Base-by-base conservation (phyloP, 75 land plant species). In the Chamaecyparis obtusa region DNA sequence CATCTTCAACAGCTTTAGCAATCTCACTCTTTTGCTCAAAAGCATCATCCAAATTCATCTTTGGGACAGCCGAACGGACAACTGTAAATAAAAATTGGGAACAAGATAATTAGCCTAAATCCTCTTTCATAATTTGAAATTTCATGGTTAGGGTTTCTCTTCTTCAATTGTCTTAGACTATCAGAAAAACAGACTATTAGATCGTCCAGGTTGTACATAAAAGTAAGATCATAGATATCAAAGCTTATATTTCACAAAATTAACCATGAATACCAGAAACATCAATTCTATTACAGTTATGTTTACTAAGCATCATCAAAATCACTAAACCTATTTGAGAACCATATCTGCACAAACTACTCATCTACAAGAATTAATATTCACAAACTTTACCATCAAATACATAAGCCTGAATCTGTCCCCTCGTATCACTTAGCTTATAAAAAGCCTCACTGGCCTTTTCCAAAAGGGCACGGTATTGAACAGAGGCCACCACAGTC, bases 1-100 rank as follows among this genome's bases (percentile, higher is more conserved):
- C 90, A 11, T 92, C 89, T 72, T 89, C 91, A 15, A 93, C 94
- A 83, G 90, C 81, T 84, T 92, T 93, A 24, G 94, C 94, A 83
- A 93, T 86, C n/a, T 93, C 94, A 87, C 86, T 90, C 89, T 92
- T 93, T 84, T 93, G 94, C 90, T 93, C 94, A 81, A 93, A 93
- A 5, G 88, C 92, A 72, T 89, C 94, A 76, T 93, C 94, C 82
- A 93, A 72, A 37, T 88, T 87, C 88, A 93, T 87, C 87, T 86
- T 89, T 48, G 94, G 94, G 10, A 93, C 94, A 75, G 86, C 87
- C 1, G 94, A 91, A 14, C 94, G 88, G 76, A 93, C 90, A n/a
- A 93, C 94, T 93, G 87, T 14, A 87, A 87, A 82, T 60, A 4
- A 36, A 78, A 78, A 19, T 36, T 35, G 24, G 43, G 35, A 78